Percentiles rank a stretch among this genome's conserved stretches.
phyloP scores from a whole-genome alignment of 352 stramenopile species.

The Phytopythium boreale region DNA sequence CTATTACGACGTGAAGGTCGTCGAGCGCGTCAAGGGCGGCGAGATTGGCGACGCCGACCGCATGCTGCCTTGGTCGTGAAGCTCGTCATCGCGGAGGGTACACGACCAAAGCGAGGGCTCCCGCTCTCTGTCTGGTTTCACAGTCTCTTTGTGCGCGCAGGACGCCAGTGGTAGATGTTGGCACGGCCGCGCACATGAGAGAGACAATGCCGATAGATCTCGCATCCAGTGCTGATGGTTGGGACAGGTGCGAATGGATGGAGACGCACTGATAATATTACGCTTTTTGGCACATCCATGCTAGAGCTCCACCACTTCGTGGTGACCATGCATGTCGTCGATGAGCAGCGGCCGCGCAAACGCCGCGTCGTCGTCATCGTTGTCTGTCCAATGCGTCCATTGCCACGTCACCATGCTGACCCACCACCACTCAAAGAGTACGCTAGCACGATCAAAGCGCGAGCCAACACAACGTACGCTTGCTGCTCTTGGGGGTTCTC shows the following conservation, averaged over 20 bases:
- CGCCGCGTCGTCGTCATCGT: neutral
- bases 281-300: neutral
- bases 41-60: conserved; percentile 78
- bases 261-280: neutral
- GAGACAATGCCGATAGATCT: neutral
- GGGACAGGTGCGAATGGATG: neutral
- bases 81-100: neutral
- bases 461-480: neutral
- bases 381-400: neutral
- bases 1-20: conserved; percentile 75
- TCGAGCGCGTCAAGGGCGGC: conserved; percentile 59
- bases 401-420: neutral
- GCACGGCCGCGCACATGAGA: neutral
- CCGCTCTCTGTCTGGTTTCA: neutral
- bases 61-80: conserved; percentile 55
- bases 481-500: neutral
- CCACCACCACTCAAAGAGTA: no score
- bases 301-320: conserved; percentile 9
- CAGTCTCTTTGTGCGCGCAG: neutral
- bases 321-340: neutral
- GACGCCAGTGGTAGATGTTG: neutral
- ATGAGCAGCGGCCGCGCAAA: conserved; percentile 5
- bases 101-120: neutral
- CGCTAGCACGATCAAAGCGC: no score
- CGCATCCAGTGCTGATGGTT: neutral